phyloP scores from a whole-genome alignment of 345 rosid genomes.

The Eucalyptus paniculata region DNA sequence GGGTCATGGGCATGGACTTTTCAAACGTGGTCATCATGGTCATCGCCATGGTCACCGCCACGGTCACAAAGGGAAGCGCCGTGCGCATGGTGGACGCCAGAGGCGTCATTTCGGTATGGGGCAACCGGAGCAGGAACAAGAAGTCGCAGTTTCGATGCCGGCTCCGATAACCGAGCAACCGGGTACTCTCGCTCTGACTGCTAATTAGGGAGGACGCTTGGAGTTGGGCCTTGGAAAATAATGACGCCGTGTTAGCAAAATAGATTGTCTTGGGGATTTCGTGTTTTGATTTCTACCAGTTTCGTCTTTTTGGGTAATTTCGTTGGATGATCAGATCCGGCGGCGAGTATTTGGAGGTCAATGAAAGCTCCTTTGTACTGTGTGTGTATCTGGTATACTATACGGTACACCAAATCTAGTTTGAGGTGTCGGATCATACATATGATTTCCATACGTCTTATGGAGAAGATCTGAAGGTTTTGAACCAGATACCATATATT shows the following conservation, averaged over 20 bases:
- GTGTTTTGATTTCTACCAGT: not conserved
- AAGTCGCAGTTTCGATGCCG: not conserved
- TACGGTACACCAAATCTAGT: not conserved
- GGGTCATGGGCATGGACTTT: not conserved
- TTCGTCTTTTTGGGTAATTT: not conserved
- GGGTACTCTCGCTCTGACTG: not conserved
- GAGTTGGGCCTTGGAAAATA: not conserved
- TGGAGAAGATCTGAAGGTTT: not conserved
- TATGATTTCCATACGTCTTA: not conserved
- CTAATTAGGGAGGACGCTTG: not conserved
- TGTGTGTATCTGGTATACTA: not conserved
- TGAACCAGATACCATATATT: not conserved
- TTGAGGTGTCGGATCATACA: not conserved
- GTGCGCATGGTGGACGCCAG: not conserved
- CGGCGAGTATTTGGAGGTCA: not conserved
- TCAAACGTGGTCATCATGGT: not conserved
- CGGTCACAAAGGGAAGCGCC: not conserved
- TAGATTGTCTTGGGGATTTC: not conserved
- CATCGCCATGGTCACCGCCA: not conserved
- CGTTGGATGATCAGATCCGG: not conserved
- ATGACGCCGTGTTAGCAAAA: not conserved
- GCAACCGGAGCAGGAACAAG: not conserved
- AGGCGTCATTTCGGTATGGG: not conserved
- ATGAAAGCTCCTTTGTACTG: not conserved
- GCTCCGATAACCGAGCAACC: accelerated